These are phyloP conservation scores for Bruguiera hainesii DNA, from an alignment of 441 rosid genomes.

Conservation along the genomic window DNA sequence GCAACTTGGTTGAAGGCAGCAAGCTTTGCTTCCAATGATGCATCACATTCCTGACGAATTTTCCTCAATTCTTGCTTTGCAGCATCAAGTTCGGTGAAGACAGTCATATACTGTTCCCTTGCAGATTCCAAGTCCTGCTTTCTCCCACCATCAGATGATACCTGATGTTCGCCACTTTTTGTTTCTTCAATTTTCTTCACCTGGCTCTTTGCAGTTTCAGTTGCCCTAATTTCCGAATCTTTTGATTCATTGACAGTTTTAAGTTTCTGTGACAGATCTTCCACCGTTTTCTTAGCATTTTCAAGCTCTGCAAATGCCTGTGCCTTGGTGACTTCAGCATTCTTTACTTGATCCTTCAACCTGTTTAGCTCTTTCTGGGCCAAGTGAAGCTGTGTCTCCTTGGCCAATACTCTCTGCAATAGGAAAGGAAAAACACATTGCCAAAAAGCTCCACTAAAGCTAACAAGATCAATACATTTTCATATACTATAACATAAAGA, in stretches of 20 bases:
- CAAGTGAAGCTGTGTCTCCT: slow-evolving; percentile 86
- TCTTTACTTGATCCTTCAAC: slow-evolving; percentile 68
- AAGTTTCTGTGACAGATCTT: slow-evolving; percentile 64
- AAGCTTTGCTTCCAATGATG: slow-evolving; percentile 48
- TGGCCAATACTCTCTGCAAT: slow-evolving; percentile 69
- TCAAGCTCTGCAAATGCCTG: slow-evolving; percentile 81
- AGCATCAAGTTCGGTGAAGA: slow-evolving; percentile 58
- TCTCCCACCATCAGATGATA: slow-evolving; percentile 38
- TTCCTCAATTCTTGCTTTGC: slow-evolving; percentile 77
- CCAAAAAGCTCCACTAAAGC: slow-evolving; percentile 3
- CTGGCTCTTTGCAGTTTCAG: slow-evolving; percentile 61
- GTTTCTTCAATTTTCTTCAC: slow-evolving; percentile 51
- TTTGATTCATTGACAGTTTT: slow-evolving; percentile 50
- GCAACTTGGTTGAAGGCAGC: slow-evolving; percentile 57
- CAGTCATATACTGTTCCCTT: slow-evolving; percentile 52
- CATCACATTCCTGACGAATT: slow-evolving; percentile 61
- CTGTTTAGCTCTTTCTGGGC: slow-evolving; percentile 72
- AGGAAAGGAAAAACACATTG: neutral
- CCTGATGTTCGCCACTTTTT: slow-evolving; percentile 35
- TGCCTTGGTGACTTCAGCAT: slow-evolving; percentile 63
- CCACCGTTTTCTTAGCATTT: slow-evolving; percentile 57
- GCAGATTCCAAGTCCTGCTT: slow-evolving; percentile 49
- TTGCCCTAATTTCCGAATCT: slow-evolving; percentile 53
- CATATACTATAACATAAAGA: neutral
- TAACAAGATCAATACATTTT: neutral